Evolutionary conservation across 78 protist genomes (phyloP), one percentile per base, ranked within the genome.

Genomic region (Dictyostelium brefeldianum): DNA sequence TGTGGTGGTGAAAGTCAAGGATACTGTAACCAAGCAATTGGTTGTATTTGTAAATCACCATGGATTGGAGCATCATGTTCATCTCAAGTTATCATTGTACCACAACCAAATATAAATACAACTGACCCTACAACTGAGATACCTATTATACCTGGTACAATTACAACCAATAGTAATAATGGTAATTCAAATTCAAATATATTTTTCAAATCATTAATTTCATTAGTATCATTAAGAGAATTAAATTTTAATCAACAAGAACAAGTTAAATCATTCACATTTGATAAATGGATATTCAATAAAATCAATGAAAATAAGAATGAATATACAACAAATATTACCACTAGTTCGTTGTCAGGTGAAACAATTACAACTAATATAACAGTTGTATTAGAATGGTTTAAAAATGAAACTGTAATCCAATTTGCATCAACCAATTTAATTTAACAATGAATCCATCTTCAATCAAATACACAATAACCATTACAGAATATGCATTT

Each of bases 221-320:
- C 80, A 47, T 17, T 82, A 8, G 80, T 69, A 15, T 47, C 54
- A 50, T 41, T 82, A 29, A 57, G 71, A 14, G 90, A 82, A 36
- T 15, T 82, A 3, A 22, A 22, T 10, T n/a, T 36, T 36, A 36
- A 12, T 22, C 51, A 48, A 47, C 59, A 36, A 0, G 12, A 27
- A 14, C 27, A 65, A 18, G 20, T 82, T n/a, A 41, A 47, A 17
- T 15, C 17, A 12, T 82, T 65, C 65, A 4, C 36, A 22, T 47
- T 69, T 3, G 54, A 48, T 12, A 48, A 25, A 12, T 82, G 89
- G 89, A 46, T 17, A n/a, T 43, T 46, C 0, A 67, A 1, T 0
- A 5, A 25, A 5, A 67, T 31, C 5, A 18, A 11, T 31, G 20
- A 8, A 11, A 31, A 6, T 12, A 67, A 25, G 17, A 31, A 22